Evolutionary conservation across 495 filamentous ascomycete genomes (phyloP), one percentile per base, ranked within the genome.

Genomic region (Hypoxylon intermedium): DNA sequence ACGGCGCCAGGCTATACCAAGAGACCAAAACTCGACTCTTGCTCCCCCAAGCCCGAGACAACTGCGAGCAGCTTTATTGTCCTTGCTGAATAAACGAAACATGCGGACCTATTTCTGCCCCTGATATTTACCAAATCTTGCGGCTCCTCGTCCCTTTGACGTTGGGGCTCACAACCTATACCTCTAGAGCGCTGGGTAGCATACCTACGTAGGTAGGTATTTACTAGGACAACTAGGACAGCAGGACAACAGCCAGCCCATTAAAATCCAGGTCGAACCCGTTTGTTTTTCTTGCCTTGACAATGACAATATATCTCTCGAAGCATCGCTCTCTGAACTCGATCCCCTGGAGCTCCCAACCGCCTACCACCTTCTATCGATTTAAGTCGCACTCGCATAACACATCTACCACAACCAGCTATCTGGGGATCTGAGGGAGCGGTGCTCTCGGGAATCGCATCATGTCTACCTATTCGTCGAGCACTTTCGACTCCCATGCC

Each of bases 251-350:
- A 28, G 9, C 2, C 30, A 11, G 30, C 30, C 30, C n/a, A 11
- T 33, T 33, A 5, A 33, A 9, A 33, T 9, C 7, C 30, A 9
- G 2, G 30, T 12, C 7, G 9, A 33, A 33, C 30, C 30, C 30
- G n/a, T 33, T 11, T 33, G n/a, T 9, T 5, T 13, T 38, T 38
- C 7, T 5, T 2, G 13, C 20, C 19, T 24, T 5, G n/a, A 52
- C 46, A 24, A 63, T 63, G 53, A 48, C 36, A 43, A 24, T 34
- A n/a, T 53, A 23, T 37, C 26, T 23, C 13, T n/a, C n/a, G n/a
- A n/a, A n/a, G n/a, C 26, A 43, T 6, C 12, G 9, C 28, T 9
- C 20, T 42, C 19, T 19, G 40, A 53, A 13, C 48, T 53, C 12
- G 13, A 38, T 49, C 37, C 33, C 31, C 31, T 46, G 40, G 40